Conservation (phyloP, 208 protist species). For the Herpetomonas samuelpessoai region DNA sequence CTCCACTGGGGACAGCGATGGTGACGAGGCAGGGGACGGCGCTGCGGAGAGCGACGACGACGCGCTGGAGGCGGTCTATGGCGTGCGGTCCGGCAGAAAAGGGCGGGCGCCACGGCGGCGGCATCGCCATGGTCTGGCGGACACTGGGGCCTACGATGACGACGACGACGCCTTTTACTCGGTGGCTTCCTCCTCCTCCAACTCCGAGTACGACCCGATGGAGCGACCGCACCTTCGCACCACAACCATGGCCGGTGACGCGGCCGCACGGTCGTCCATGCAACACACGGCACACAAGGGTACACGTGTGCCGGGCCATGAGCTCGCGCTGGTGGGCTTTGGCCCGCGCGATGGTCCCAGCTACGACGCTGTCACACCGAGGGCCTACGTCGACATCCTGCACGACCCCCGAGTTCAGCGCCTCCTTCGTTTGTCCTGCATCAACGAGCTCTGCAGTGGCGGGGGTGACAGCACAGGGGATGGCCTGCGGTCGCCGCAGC, state of each 20-base stretch:
- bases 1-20: neutral
- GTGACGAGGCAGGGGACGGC: too few species aligned
- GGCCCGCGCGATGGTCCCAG: neutral
- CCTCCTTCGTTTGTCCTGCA: conserved; percentile 59
- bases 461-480: neutral
- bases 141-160: neutral
- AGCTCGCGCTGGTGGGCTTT: conserved; percentile 2
- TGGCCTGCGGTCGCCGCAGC: conserved; percentile 10
- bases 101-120: too few species aligned
- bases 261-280: too few species aligned
- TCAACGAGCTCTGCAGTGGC: conserved; percentile 26
- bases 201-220: conserved; percentile 1
- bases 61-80: neutral
- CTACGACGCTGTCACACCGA: neutral
- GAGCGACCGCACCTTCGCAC: conserved; percentile 6
- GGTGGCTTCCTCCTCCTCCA: conserved; percentile 2
- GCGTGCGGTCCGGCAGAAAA: too few species aligned
- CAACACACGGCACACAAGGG: too few species aligned
- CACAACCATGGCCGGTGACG: neutral
- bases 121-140: neutral
- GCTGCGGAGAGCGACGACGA: neutral
- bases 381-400: conserved; percentile 19
- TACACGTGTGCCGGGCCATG: too few species aligned
- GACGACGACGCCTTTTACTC: conserved; percentile 1
- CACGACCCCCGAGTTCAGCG: conserved; percentile 52